These are phyloP conservation scores for Phytophthora pistaciae DNA, from an alignment of 352 stramenopile genomes.

Conservation along the genomic window DNA sequence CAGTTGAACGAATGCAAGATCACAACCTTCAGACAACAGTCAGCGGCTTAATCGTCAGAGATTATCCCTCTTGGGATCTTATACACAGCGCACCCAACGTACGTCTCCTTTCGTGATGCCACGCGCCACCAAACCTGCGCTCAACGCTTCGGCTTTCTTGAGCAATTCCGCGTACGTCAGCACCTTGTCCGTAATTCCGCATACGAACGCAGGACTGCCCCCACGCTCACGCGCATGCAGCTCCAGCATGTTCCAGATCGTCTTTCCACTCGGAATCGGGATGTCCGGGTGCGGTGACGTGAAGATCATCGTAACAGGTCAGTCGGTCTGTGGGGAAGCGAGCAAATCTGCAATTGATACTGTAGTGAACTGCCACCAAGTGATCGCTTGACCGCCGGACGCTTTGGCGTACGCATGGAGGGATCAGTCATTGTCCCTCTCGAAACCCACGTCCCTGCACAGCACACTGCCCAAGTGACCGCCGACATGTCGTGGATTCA, in stretches of 20 bases:
- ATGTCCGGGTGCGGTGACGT: constrained; percentile 40
- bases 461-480: constrained; percentile 1
- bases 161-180: too few relatives aligned
- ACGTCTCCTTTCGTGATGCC: too few relatives aligned
- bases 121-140: too few relatives aligned
- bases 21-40: constrained; percentile 29
- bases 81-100: too few relatives aligned
- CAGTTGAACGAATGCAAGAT: constrained; percentile 67
- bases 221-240: constrained; percentile 28
- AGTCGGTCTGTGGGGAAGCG: not conserved
- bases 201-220: constrained; percentile 35
- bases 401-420: not conserved
- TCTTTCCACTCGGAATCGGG: constrained; percentile 31
- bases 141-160: too few relatives aligned
- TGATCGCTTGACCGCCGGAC: not conserved
- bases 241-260: constrained; percentile 50
- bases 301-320: constrained; percentile 39
- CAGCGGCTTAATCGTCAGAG: too few relatives aligned
- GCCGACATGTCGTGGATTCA: not conserved
- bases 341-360: constrained; percentile 14
- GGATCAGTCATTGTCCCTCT: constrained; percentile 2
- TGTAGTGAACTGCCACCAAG: not conserved
- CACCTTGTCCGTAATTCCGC: too few relatives aligned
- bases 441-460: not conserved
- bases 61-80: too few relatives aligned